Evolutionary conservation across 257 asterid species (phyloP), one percentile per base, ranked within the genome.

Genomic region (Capsicum baccatum): DNA sequence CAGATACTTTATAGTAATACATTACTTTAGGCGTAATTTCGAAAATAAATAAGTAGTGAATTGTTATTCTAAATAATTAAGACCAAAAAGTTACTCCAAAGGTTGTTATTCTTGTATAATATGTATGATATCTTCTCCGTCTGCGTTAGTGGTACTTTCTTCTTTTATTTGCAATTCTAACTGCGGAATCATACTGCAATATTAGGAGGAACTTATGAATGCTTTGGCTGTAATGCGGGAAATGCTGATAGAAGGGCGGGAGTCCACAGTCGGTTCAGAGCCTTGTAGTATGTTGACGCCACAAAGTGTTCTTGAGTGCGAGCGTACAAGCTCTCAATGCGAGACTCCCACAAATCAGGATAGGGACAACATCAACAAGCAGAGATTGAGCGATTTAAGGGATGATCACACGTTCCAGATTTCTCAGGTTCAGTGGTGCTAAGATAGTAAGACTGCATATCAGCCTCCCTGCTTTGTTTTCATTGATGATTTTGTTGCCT

Each of bases 131-230:
- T 71, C 47, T 47, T 70, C 56, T 42, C 33, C 15, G 16, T 42
- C 17, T 68, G 11, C 37, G 6, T 8, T 39, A 0, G 79, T 9
- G 42, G 1, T 70, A 4, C 55, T 9, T 39, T 16, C 54, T 42
- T 16, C 55, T 11, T 19, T 6, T 21, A 74, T 50, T 50, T 74
- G 6, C 60, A 6, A 4, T 0, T 63, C 68, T 59, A 19, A 57
- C 21, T 55, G 16, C 1, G n/a, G 69, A 59, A 50, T 19, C 39
- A 9, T 9, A 9, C 10, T 5, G 33, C 50, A 57, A 14, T 48
- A 73, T 67, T 85, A 91, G 96, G 92, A 85, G n/a, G 82, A 54
- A 48, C 17, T 90, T 84, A 64, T 73, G 87, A 90, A 89, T 48
- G 91, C 92, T 88, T 79, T 88, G 59, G 76, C 66, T 21, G 39